Base-by-base conservation (phyloP, 2,329 filamentous ascomycete genomes). In the Curvularia spicifera region DNA sequence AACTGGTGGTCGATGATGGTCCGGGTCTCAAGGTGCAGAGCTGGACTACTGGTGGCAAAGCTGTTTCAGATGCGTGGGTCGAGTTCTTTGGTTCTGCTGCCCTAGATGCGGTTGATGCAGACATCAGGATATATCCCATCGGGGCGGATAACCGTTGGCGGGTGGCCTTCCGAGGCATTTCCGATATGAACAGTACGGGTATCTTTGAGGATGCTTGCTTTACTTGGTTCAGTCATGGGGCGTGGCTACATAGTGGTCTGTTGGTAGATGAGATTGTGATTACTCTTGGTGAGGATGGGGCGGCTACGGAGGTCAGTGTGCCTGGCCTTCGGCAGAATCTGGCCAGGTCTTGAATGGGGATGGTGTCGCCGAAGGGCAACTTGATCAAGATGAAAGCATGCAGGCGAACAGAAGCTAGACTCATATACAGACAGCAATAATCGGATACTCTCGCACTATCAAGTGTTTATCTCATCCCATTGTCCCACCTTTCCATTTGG, bases 121-220 rank as follows among this genome's bases (percentile, higher is more conserved):
- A 42, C 39, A 18, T 42, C n/a, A 42, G 39, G 5, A 42, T 42
- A 18, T 42, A 42, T 42, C 39, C 39, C 39, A 22, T 42, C 4
- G 39, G 39, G 7, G 39, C 39, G 18, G 18, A 42, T 22, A 42
- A 42, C 39, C 39, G 39, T 22, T 42, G 39, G 39, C 39, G 39
- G 18, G 39, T 42, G 39, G 39, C 39, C n/a, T 42, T 42, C 39
- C 18, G 39, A n/a, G 39, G 39, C 39, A 42, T 42, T 42, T 42
- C 39, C 39, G 39, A 42, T 42, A 20, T 42, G 39, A 42, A 42
- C 18, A 24, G 39, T 42, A 42, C 39, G 39, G 39, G 39, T 24
- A 42, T 42, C 18, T 42, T 42, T 42, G 39, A 42, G 39, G 39
- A 42, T 42, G 39, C 39, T 42, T 42, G 39, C 39, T 42, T 22